phyloP scores from a whole-genome alignment of 371 early-diverging fungal species.

The Lichtheimia hyalospora region DNA sequence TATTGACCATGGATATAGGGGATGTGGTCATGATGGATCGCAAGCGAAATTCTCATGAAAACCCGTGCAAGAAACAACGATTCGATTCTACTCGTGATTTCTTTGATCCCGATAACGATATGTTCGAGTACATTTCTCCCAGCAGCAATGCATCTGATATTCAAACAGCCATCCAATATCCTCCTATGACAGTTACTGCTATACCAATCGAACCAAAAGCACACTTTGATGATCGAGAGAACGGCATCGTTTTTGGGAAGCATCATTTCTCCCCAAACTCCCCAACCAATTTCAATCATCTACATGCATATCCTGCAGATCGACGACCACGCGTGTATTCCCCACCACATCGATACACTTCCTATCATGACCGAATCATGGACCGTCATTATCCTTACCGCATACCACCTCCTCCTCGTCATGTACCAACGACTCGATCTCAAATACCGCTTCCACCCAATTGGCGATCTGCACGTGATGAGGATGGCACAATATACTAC shows the following conservation, averaged over 20 bases:
- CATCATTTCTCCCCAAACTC: too few relatives aligned
- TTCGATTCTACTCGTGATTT: slow-evolving; percentile 34
- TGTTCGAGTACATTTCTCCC: slow-evolving; percentile 31
- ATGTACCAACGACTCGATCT: not conserved
- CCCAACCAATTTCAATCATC: too few relatives aligned
- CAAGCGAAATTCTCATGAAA: not conserved
- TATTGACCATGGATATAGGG: not conserved
- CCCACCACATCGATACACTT: too few relatives aligned
- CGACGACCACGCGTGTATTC: too few relatives aligned
- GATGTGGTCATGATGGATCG: not conserved
- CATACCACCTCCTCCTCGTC: not conserved
- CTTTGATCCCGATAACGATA: slow-evolving; percentile 41
- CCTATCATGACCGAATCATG: not conserved
- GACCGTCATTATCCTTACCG: too few relatives aligned
- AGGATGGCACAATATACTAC: slow-evolving; percentile 38
- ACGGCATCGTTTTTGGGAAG: too few relatives aligned
- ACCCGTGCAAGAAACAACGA: slow-evolving; percentile 8
- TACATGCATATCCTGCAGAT: too few relatives aligned
- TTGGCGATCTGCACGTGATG: slow-evolving; percentile 37
- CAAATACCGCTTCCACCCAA: slow-evolving; percentile 23
- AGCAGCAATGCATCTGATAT: slow-evolving; percentile 18
- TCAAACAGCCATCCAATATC: slow-evolving; percentile 18
- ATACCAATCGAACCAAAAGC: not conserved
- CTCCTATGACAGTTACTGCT: slow-evolving; percentile 22
- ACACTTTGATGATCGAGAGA: too few relatives aligned